Percentiles rank a stretch among this genome's conserved stretches.
Evolutionary conservation across 768 basidiomycete genomes (phyloP).

Genomic region (Phanerochaete sordida): DNA sequence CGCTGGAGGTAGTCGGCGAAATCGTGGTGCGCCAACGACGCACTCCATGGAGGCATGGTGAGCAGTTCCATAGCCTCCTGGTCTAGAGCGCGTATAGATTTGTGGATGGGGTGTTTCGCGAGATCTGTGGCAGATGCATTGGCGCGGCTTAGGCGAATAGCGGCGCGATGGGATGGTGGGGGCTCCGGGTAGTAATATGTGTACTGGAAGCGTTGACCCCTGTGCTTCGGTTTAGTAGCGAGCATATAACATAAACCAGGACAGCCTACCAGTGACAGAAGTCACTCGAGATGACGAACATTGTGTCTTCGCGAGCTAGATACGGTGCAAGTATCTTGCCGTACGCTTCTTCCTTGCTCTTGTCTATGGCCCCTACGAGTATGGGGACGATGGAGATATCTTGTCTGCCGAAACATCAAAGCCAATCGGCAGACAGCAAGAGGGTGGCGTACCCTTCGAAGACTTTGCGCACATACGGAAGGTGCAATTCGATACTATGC

Average conservation of each 20-base stretch:
- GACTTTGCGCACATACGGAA: constrained; percentile 84
- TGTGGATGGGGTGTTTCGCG: constrained; percentile 63
- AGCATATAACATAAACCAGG: background rate
- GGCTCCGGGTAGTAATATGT: constrained; percentile 81
- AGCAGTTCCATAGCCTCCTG: constrained; percentile 81
- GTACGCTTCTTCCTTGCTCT: constrained; percentile 54
- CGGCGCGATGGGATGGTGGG: constrained; percentile 41
- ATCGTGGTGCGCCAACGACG: constrained; percentile 49
- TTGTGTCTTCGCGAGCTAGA: constrained; percentile 70
- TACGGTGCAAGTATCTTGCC: constrained; percentile 79
- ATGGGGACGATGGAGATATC: constrained; percentile 87
- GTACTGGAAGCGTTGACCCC: constrained; percentile 85
- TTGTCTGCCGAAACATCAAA: constrained; percentile 34
- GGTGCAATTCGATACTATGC: constrained; percentile 97
- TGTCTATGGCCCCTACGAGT: constrained; percentile 76
- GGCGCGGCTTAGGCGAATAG: constrained; percentile 48
- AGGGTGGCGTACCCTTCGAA: constrained; percentile 65
- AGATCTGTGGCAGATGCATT: constrained; percentile 33
- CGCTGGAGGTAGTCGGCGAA: constrained; percentile 66
- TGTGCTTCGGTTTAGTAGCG: constrained; percentile 22
- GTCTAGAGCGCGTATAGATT: constrained; percentile 82
- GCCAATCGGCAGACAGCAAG: background rate
- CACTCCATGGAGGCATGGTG: constrained; percentile 50
- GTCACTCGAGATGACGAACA: constrained; percentile 91
- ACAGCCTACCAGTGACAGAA: constrained; percentile 91